Evolutionary conservation across 495 filamentous ascomycete genomes (phyloP).

Genomic region (Aspergillus nidulans): DNA sequence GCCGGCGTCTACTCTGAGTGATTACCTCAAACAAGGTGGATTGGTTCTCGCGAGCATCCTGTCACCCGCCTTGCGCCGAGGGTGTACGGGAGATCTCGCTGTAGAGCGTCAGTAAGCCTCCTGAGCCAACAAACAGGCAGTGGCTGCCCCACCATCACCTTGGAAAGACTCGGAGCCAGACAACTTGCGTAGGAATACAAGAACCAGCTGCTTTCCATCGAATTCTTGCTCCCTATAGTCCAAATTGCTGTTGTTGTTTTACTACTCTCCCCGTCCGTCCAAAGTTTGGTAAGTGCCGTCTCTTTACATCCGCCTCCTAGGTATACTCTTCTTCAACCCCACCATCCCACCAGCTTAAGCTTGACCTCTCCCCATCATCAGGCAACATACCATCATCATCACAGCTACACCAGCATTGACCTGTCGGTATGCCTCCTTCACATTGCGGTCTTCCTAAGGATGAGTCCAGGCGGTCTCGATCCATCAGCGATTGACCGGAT

Average conservation of each 20-base stretch:
- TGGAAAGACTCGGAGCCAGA: constrained; percentile 43
- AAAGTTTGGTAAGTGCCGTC: constrained; percentile 19
- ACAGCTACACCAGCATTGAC: not conserved
- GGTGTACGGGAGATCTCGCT: constrained; percentile 42
- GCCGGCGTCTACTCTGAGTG: not conserved
- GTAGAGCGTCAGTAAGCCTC: constrained; percentile 24
- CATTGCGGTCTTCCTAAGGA: not conserved
- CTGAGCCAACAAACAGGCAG: constrained; percentile 14
- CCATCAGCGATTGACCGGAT: constrained; percentile 18
- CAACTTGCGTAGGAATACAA: constrained; percentile 28
- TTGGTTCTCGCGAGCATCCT: not conserved
- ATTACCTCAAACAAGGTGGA: not conserved
- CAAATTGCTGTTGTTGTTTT: constrained; percentile 15
- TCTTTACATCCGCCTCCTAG: constrained; percentile 14
- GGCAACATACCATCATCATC: constrained; percentile 13
- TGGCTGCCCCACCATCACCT: constrained; percentile 36
- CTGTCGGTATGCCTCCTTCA: constrained; percentile 4
- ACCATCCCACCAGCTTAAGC: constrained; percentile 19
- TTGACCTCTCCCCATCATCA: constrained; percentile 10
- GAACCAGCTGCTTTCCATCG: constrained; percentile 26
- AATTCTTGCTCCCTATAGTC: constrained; percentile 7
- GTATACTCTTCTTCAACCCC: constrained; percentile 18
- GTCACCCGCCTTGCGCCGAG: constrained; percentile 32
- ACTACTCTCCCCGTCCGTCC: constrained; percentile 5
- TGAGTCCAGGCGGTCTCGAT: constrained; percentile 8